Percentiles rank a stretch among this genome's conserved stretches.
Conservation (phyloP, 2,329 filamentous ascomycete genomes). For the Daldinia sp. region DNA sequence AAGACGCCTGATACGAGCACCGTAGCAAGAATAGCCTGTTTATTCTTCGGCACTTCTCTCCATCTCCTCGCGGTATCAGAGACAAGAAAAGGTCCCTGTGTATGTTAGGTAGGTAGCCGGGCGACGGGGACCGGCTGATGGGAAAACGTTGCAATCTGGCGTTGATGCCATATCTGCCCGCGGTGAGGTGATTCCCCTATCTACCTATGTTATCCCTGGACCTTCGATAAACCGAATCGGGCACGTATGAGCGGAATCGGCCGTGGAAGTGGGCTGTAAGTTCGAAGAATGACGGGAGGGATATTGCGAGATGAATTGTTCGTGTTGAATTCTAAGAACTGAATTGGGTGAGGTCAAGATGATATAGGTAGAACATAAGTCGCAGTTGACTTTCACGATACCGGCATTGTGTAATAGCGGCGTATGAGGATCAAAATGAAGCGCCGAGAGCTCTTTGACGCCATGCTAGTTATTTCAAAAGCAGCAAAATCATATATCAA, state of each 20-base stretch:
- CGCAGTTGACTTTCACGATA: background rate
- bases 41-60: background rate
- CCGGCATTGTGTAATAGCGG: background rate
- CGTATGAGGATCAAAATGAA: too few relatives aligned
- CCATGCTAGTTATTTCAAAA: too few relatives aligned
- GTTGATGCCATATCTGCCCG: conserved; percentile 28
- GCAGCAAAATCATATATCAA: too few relatives aligned
- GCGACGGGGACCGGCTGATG: background rate
- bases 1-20: background rate
- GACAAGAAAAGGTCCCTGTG: background rate
- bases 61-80: background rate
- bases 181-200: conserved; percentile 25
- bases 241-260: background rate
- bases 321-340: background rate
- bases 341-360: background rate
- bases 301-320: background rate
- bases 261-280: background rate
- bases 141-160: conserved; percentile 22
- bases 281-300: background rate
- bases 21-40: conserved; percentile 12
- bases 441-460: too few relatives aligned
- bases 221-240: background rate
- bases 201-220: background rate
- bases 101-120: background rate
- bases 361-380: too few relatives aligned